Conservation (phyloP, 2,329 filamentous ascomycete species). For the Colletotrichum liaoningense region DNA sequence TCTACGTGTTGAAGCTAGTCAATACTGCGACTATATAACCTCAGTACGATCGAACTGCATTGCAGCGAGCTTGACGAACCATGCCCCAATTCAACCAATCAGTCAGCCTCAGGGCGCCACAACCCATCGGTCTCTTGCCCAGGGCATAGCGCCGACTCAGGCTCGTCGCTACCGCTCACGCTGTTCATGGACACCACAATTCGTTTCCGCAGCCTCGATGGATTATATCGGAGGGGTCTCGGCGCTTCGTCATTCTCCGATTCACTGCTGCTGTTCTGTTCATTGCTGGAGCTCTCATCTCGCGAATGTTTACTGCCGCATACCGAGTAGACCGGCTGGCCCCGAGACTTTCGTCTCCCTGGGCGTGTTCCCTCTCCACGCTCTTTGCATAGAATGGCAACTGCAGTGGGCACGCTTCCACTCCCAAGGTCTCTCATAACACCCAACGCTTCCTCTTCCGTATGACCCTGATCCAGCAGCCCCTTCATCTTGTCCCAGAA, state of each 20-base stretch:
- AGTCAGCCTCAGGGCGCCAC: background rate
- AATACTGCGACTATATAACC: background rate
- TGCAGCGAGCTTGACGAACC: background rate
- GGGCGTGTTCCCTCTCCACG: background rate
- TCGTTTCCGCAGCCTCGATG: background rate
- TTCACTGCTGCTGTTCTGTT: background rate
- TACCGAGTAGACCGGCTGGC: background rate
- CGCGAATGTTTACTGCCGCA: background rate
- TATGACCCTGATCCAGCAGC: conserved; percentile 12
- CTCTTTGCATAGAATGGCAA: conserved; percentile 10
- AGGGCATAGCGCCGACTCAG: background rate
- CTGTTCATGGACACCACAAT: background rate
- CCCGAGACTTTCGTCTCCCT: background rate
- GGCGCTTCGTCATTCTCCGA: background rate
- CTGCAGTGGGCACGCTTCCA: conserved; percentile 9
- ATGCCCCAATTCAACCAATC: background rate
- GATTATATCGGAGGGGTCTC: background rate
- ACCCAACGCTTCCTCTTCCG: conserved; percentile 20
- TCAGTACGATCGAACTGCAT: background rate
- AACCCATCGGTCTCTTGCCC: background rate
- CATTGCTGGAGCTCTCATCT: background rate
- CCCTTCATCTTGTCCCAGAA: conserved; percentile 32
- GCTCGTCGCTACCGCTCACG: background rate
- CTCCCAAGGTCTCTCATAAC: background rate
- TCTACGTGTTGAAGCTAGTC: background rate